These are phyloP conservation scores for Nicotiana rustica DNA, from an alignment of 305 asterid genomes.

Conservation along the genomic window DNA sequence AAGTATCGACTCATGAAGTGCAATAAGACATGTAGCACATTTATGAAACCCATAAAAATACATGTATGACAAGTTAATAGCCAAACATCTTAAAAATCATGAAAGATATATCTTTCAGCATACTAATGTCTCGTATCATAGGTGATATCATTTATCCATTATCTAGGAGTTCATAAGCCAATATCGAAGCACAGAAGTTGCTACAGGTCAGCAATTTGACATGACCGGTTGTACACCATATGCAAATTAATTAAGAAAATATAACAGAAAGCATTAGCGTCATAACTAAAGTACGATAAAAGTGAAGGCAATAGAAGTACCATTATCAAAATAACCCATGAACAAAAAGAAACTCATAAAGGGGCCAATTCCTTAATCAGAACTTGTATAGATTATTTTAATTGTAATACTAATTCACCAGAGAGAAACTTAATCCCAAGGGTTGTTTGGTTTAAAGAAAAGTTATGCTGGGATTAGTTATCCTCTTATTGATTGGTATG, in stretches of 20 bases:
- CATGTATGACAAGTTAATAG: not conserved
- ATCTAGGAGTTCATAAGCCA: slow-evolving; percentile 5
- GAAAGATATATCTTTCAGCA: not conserved
- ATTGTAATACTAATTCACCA: not conserved
- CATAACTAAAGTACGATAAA: not conserved
- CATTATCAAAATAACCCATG: not conserved
- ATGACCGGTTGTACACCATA: not conserved
- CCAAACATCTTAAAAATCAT: slow-evolving; percentile 7
- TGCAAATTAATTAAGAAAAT: not conserved
- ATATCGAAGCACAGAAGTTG: not conserved
- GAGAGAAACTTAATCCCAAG: not conserved
- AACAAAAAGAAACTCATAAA: not conserved
- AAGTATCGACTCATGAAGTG: not conserved
- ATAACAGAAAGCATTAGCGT: not conserved
- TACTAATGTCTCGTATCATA: not conserved
- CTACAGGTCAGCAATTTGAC: not conserved
- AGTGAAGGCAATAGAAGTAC: not conserved
- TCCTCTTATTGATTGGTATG: too few relatives aligned
- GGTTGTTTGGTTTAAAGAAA: too few relatives aligned
- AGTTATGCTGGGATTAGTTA: too few relatives aligned
- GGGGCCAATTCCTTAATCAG: not conserved
- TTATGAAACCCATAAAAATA: not conserved
- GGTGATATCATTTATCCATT: slow-evolving; percentile 1
- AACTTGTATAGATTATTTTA: not conserved
- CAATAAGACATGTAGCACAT: not conserved